A percentile compares a stretch with the other conserved stretches of the same genome.
Conservation (phyloP, 371 early-diverging fungal genomes). For the Lichtheimia hyalospora region DNA sequence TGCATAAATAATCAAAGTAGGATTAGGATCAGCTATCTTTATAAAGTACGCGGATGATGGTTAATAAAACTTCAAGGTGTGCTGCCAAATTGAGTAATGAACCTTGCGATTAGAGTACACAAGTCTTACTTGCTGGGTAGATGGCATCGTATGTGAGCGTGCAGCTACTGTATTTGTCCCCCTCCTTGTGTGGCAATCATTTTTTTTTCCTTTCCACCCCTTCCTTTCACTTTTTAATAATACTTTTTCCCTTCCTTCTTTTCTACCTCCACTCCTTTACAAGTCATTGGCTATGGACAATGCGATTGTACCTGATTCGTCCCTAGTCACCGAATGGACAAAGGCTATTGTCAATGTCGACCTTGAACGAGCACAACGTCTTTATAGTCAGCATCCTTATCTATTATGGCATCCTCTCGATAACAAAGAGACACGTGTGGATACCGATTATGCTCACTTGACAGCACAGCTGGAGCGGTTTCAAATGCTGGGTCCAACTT, state of each 20-base stretch:
- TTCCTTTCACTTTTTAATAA: constrained; percentile 12
- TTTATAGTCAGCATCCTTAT: constrained; percentile 25
- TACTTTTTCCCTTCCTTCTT: constrained; percentile 4
- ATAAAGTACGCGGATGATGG: background rate
- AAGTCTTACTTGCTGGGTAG: background rate
- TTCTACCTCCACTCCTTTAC: constrained; percentile 8
- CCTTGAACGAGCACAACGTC: constrained; percentile 15
- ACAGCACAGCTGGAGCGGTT: constrained; percentile 14
- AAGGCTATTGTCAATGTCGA: constrained; percentile 27
- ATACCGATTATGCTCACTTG: constrained; percentile 15
- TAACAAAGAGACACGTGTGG: constrained; percentile 15
- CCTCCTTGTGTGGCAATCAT: too few relatives aligned
- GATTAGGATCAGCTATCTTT: background rate
- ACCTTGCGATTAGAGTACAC: constrained; percentile 9
- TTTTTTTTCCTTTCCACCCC: constrained; percentile 1
- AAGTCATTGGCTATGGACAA: constrained; percentile 7
- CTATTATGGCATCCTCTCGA: constrained; percentile 34
- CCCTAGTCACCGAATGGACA: constrained; percentile 30
- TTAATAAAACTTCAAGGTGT: background rate
- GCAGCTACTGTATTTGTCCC: too few relatives aligned
- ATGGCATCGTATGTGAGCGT: background rate
- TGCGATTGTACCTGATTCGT: constrained; percentile 8
- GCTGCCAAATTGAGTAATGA: constrained; percentile 7
- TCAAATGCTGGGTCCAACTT: constrained; percentile 12
- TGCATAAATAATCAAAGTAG: constrained; percentile 1